phyloP scores from a whole-genome alignment of 1,284 basidiomycete genomes.

The Puccinia coronata region DNA sequence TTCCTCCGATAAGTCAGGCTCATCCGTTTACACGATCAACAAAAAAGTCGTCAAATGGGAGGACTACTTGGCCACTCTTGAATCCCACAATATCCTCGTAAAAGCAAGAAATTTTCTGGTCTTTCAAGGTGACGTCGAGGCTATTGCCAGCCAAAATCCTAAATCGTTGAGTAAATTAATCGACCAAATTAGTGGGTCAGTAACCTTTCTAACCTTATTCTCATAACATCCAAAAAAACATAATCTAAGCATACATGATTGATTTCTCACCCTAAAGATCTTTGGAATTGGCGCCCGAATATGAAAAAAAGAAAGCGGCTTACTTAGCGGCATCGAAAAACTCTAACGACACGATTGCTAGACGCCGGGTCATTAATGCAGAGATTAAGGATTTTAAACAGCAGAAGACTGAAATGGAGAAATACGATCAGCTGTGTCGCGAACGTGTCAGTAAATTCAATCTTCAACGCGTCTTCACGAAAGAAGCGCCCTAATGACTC shows the following conservation, averaged over 20 bases:
- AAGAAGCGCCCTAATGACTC: background rate
- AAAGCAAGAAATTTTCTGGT: conserved; percentile 99
- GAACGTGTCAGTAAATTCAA: conserved; percentile 65
- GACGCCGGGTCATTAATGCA: conserved; percentile 84
- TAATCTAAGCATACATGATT: background rate
- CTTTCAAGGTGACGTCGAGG: conserved; percentile 99
- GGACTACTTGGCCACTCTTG: conserved; percentile 79
- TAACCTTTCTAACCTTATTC: conserved; percentile 6
- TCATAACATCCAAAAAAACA: background rate
- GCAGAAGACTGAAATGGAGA: conserved; percentile 88
- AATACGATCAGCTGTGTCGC: conserved; percentile 75
- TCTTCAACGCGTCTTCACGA: background rate
- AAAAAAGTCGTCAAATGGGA: conserved; percentile 74
- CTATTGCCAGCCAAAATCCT: conserved; percentile 91
- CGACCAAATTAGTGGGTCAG: conserved; percentile 84
- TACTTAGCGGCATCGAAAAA: conserved; percentile 89
- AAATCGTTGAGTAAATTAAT: conserved; percentile 85
- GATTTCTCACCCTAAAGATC: conserved; percentile 52
- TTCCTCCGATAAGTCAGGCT: conserved; percentile 80
- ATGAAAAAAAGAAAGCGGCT: conserved; percentile 81
- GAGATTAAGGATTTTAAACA: conserved; percentile 98
- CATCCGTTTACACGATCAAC: conserved; percentile 86
- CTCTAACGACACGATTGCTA: conserved; percentile 89
- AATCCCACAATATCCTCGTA: conserved; percentile 90
- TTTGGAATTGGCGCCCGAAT: conserved; percentile 81